Percentiles rank a stretch among this genome's conserved stretches.
Evolutionary conservation across 306 rosid genomes (phyloP).

Genomic region (Prunus persica): DNA sequence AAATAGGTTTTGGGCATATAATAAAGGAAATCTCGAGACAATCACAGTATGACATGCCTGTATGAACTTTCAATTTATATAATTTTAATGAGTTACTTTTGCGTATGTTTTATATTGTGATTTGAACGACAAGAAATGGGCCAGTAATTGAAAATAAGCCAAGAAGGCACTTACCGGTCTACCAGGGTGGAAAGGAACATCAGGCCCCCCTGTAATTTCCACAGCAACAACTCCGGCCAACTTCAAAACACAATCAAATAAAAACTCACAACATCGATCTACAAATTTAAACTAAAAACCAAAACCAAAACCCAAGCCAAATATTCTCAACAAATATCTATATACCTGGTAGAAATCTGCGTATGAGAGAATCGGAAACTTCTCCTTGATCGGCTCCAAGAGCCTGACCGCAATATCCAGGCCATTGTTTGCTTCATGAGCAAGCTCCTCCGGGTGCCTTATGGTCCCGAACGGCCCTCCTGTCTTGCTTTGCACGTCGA

Average conservation of each 20-base stretch:
- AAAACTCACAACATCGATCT: neutral
- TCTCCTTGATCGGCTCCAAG: conserved; percentile 52
- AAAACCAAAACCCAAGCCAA: neutral
- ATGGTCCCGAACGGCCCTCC: conserved; percentile 66
- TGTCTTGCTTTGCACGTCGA: conserved; percentile 41
- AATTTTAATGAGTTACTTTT: no score
- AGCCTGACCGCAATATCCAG: conserved; percentile 54
- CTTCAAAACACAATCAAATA: conserved; percentile 21
- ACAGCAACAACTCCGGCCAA: conserved; percentile 65
- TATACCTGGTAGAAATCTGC: conserved; percentile 59
- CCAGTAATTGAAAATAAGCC: neutral
- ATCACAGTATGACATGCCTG: no score
- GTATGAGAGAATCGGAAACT: conserved; percentile 46
- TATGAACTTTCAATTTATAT: no score
- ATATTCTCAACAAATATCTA: neutral
- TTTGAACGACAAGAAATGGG: no score
- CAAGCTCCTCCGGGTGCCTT: conserved; percentile 48
- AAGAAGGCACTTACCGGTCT: conserved; percentile 36
- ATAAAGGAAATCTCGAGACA: no score
- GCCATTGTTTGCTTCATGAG: conserved; percentile 59
- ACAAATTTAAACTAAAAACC: neutral
- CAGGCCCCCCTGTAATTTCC: conserved; percentile 69
- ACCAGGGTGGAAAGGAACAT: conserved; percentile 58
- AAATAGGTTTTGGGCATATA: no score
- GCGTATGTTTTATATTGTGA: no score